Evolutionary conservation across 768 basidiomycete species (phyloP), one percentile per base, ranked within the genome.

Genomic region (Agrocybe praecox): DNA sequence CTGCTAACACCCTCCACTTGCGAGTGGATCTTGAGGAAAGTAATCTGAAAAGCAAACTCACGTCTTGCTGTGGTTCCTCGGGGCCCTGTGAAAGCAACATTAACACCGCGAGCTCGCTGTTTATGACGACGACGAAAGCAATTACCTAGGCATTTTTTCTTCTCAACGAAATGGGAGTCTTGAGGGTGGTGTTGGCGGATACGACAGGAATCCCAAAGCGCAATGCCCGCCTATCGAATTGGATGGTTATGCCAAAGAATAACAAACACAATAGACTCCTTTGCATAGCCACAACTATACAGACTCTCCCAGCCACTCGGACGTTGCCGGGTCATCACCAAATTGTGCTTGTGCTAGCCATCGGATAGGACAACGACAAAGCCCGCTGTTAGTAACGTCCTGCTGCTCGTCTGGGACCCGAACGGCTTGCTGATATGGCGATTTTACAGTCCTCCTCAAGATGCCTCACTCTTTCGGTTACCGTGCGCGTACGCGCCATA

Each of bases 391-490:
- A 73, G 83, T 78, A 47, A 45, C 50, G 52, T 26, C 29, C 46
- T 53, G 50, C 45, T 58, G 49, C 19, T 45, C 43, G 18, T 57
- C 34, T 40, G 53, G 14, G 53, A 44, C 17, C 36, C 59, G 33
- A 54, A 23, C 44, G 17, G 10, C n/a, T 42, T 51, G 49, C 49
- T 46, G 51, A 56, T 19, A 48, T 23, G 19, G 22, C 45, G 45
- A 49, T 42, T 58, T 56, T 19, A 10, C 67, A 88, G 81, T 63
- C 80, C 73, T 83, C 86, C 73, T 83, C 86, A 87, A 88, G 75
- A 98, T 99, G 96, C 96, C 96, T 82, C 94, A 98, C 93, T 98
- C 96, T 56, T 99, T 89, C 86, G 96, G 96, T 93, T 93, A 96
- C 84, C 90, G 96, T 74, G 96, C 96, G 91, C 95, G 96, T 69